Percentiles rank a stretch among this genome's conserved stretches.
These are phyloP conservation scores for Kluyveromyces sp. DNA, from an alignment of 1,139 yeast species.

Conservation along the genomic window DNA sequence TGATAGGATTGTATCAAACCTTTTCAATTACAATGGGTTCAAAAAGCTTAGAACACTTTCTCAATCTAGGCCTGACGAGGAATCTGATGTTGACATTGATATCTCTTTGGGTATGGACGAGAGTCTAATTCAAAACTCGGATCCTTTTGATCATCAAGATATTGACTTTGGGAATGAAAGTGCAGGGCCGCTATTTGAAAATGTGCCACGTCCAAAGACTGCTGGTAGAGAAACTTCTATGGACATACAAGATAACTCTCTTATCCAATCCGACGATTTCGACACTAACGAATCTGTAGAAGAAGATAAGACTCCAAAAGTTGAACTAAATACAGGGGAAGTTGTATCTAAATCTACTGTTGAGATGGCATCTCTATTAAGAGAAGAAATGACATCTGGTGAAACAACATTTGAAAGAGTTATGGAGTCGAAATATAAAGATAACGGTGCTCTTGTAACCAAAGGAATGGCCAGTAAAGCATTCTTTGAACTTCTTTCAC, in stretches of 20 bases:
- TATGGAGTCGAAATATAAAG: slow-evolving; percentile 32
- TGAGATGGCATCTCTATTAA: slow-evolving; percentile 47
- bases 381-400: slow-evolving; percentile 31
- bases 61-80: slow-evolving; percentile 1
- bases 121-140: slow-evolving; percentile 4
- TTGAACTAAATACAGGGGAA: slow-evolving; percentile 17
- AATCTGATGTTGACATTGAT: slow-evolving; percentile 14
- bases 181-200: neutral
- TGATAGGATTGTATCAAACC: slow-evolving; percentile 7
- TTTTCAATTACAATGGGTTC: slow-evolving; percentile 11
- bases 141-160: slow-evolving; percentile 3
- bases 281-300: neutral
- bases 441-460: slow-evolving; percentile 29
- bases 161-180: neutral
- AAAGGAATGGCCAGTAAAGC: slow-evolving; percentile 62
- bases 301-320: slow-evolving; percentile 14
- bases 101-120: slow-evolving; percentile 21
- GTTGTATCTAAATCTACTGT: slow-evolving; percentile 41
- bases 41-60: slow-evolving; percentile 8
- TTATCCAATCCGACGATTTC: slow-evolving; percentile 2
- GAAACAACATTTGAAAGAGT: slow-evolving; percentile 36
- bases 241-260: slow-evolving; percentile 6
- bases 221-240: slow-evolving; percentile 3
- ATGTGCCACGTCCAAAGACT: slow-evolving; percentile 1
- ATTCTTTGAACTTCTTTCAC: slow-evolving; percentile 74